phyloP scores from a whole-genome alignment of 1,139 yeast species.

The Sugiyamaella pinicola region DNA sequence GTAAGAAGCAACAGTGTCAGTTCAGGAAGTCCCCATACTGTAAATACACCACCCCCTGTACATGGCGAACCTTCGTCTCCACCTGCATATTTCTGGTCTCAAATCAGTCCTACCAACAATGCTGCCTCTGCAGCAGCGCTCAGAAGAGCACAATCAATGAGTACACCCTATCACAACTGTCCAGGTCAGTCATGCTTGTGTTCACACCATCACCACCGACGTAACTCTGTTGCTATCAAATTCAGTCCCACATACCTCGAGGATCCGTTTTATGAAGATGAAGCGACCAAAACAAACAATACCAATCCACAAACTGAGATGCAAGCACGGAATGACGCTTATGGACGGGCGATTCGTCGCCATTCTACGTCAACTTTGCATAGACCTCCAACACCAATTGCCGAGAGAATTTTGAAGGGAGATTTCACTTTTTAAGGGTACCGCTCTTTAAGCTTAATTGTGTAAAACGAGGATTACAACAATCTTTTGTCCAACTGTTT shows the following conservation, averaged over 20 bases:
- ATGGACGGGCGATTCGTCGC: conserved; percentile 21
- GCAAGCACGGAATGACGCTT: conserved; percentile 19
- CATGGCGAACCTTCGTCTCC: conserved; percentile 11
- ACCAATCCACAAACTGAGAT: conserved; percentile 13
- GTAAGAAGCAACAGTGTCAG: conserved; percentile 3
- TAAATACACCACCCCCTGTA: not conserved
- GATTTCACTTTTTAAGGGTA: conserved; percentile 30
- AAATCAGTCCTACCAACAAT: not conserved
- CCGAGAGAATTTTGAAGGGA: conserved; percentile 40
- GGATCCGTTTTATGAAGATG: conserved; percentile 25
- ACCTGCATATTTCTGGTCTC: conserved; percentile 14
- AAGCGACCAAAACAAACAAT: conserved; percentile 19
- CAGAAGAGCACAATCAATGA: conserved; percentile 18
- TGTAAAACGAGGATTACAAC: no score
- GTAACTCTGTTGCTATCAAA: conserved; percentile 37
- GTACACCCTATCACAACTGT: conserved; percentile 11
- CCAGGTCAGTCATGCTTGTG: conserved; percentile 27
- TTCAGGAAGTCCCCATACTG: conserved; percentile 1
- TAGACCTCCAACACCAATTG: conserved; percentile 38
- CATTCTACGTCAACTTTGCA: conserved; percentile 23
- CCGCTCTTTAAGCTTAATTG: not conserved
- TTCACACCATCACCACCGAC: conserved; percentile 34
- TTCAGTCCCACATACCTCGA: conserved; percentile 29
- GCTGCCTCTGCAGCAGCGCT: conserved; percentile 13
- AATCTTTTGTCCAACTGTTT: not conserved